These are phyloP conservation scores for Platanthera guangdongensis DNA, from an alignment of 106 monocot species.

Conservation along the genomic window DNA sequence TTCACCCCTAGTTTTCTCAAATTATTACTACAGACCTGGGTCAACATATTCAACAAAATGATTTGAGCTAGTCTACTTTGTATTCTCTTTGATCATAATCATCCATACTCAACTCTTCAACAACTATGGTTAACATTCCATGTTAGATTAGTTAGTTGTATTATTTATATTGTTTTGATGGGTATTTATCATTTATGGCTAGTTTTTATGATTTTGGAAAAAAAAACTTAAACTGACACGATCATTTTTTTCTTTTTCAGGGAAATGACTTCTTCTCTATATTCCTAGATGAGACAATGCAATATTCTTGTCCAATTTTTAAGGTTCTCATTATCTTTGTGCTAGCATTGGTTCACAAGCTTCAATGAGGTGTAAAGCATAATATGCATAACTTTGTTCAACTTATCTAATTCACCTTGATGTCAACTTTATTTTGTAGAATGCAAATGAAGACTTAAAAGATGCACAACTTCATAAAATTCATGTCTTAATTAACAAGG, in stretches of 20 bases:
- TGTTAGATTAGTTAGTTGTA: neutral
- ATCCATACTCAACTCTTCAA: neutral
- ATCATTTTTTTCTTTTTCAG: conserved; percentile 21
- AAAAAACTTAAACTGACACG: neutral
- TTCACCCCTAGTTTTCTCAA: neutral
- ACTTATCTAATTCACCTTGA: neutral
- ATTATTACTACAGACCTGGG: neutral
- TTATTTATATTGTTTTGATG: neutral
- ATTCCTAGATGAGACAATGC: conserved; percentile 92
- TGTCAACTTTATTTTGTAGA: conserved; percentile 21
- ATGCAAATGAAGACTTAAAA: conserved; percentile 66
- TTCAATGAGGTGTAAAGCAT: neutral
- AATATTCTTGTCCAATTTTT: conserved; percentile 87
- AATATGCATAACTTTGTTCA: neutral
- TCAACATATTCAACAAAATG: neutral
- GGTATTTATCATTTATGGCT: neutral
- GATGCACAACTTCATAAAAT: conserved; percentile 76
- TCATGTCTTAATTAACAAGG: conserved; percentile 71
- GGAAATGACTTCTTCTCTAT: conserved; percentile 92
- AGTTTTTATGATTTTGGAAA: neutral
- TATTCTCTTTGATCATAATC: neutral
- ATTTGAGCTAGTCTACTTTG: neutral
- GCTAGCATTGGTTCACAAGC: neutral
- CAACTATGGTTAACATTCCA: neutral
- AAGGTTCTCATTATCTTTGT: conserved; percentile 31